Percentiles rank a stretch among this genome's conserved stretches.
phyloP scores from a whole-genome alignment of 2,329 filamentous ascomycete genomes.

The Paecilomyces fulvus region DNA sequence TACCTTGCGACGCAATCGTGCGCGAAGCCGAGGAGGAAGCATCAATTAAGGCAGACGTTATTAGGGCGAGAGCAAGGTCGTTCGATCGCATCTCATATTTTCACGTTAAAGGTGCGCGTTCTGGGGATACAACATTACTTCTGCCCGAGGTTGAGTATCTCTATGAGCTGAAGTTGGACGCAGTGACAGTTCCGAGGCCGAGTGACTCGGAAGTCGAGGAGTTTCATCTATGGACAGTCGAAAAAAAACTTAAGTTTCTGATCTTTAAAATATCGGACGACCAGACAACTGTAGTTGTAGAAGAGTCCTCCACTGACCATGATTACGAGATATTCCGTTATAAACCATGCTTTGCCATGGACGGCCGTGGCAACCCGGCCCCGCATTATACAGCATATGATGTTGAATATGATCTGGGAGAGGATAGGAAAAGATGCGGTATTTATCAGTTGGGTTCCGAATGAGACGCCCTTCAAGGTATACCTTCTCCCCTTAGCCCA shows the following conservation, averaged over 20 bases:
- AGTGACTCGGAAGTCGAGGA: slow-evolving; percentile 21
- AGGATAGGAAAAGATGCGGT: slow-evolving; percentile 7
- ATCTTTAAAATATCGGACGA: slow-evolving; percentile 10
- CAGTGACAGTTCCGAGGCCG: neutral
- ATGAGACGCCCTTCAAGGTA: slow-evolving; percentile 6
- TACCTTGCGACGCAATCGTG: no score
- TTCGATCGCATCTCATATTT: no score
- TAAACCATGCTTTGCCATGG: slow-evolving; percentile 2
- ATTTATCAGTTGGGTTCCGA: slow-evolving; percentile 9
- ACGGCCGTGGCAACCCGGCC: neutral
- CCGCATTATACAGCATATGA: slow-evolving; percentile 11
- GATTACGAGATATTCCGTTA: slow-evolving; percentile 8
- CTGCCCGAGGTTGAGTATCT: no score
- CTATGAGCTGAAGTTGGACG: no score
- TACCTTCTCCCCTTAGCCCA: no score
- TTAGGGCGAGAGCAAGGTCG: no score
- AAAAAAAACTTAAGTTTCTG: slow-evolving; percentile 5
- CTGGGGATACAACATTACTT: no score
- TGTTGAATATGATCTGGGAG: slow-evolving; percentile 9
- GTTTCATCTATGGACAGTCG: slow-evolving; percentile 19
- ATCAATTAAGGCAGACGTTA: no score
- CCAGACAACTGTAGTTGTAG: slow-evolving; percentile 2
- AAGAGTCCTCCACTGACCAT: slow-evolving; percentile 5
- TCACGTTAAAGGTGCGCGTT: no score
- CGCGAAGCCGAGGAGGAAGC: no score